Evolutionary conservation across 768 basidiomycete genomes (phyloP), one percentile per base, ranked within the genome.

Genomic region (Hericium coralloides): DNA sequence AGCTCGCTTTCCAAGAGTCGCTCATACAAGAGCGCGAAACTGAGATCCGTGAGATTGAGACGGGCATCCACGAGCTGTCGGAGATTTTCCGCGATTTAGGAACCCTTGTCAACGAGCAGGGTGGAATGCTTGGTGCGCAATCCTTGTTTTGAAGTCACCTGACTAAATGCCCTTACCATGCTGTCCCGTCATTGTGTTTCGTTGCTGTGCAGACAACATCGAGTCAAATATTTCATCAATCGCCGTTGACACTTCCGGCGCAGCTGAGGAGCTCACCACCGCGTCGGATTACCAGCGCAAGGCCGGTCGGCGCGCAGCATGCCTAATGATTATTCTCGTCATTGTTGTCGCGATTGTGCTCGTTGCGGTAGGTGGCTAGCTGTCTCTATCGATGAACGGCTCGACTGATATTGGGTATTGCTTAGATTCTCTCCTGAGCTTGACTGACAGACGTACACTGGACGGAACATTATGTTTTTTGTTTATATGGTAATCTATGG

Each of bases 1-100:
- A 98, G 70, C 80, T 98, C 22, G 92, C 92, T 14, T 95, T 95
- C 68, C 97, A 98, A 69, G 95, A 99, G 68, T 90, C 92, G 10
- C 74, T 98, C 38, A 93, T 97, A 54, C 85, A 88, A 53, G 97
- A 99, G 67, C 87, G 97, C 17, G 95, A 99, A 69, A 78, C 78
- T 0, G 97, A 98, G 66, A 98, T 98, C 55, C 83, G 89, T 52
- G 94, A 98, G 67, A 99, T 99, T 53, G 97, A 99, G 71, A 85
- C 83, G 7, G 95, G 97, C 7, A 98, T 99, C 55, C 92, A 95
- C 65, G 95, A 99, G 70, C 72, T 99, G 49, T 82, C 90, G 25
- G 92, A 98, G 71, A 98, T 99, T 66, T 98, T 99, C 78, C 83
- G 90, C 52, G 95, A 98, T 71, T 74, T 99, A 49, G 95, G 95